A percentile compares a stretch with the other conserved stretches of the same genome.
phyloP scores from a whole-genome alignment of 148 eudicot genomes.

The Silene latifolia region DNA sequence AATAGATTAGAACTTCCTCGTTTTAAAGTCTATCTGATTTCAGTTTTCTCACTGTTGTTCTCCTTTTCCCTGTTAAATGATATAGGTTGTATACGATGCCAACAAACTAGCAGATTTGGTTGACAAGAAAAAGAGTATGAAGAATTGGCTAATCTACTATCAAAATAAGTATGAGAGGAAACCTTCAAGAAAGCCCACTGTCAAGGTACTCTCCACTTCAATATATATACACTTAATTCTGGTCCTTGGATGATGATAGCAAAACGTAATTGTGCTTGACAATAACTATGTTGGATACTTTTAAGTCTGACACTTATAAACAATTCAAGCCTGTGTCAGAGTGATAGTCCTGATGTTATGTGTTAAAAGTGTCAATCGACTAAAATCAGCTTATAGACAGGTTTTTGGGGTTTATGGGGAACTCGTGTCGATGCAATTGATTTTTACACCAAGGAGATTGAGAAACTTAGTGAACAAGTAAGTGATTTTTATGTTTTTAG shows the following conservation, averaged over 20 bases:
- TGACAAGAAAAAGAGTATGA: slow-evolving; percentile 58
- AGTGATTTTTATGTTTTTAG: slow-evolving; percentile 20
- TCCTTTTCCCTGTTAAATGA: neutral
- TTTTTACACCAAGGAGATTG: slow-evolving; percentile 64
- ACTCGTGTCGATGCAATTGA: slow-evolving; percentile 74
- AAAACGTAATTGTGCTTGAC: slow-evolving; percentile 2
- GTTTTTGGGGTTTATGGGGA: slow-evolving; percentile 96
- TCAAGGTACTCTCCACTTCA: slow-evolving; percentile 50
- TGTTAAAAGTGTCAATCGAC: neutral
- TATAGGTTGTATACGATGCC: slow-evolving; percentile 82
- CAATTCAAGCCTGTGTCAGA: neutral
- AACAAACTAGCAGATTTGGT: slow-evolving; percentile 79
- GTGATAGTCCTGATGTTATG: neutral
- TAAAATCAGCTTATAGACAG: slow-evolving; percentile 63
- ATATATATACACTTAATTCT: neutral
- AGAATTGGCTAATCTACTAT: slow-evolving; percentile 76
- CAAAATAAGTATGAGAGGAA: slow-evolving; percentile 71
- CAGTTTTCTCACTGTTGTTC: neutral
- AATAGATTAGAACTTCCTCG: neutral
- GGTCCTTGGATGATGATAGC: neutral
- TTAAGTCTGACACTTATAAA: neutral
- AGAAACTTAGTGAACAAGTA: slow-evolving; percentile 61
- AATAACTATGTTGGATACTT: neutral
- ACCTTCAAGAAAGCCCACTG: slow-evolving; percentile 53
- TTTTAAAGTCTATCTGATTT: neutral